Conservation (phyloP, 202 grass and related monocot genomes). For the Zoysia matrella region DNA sequence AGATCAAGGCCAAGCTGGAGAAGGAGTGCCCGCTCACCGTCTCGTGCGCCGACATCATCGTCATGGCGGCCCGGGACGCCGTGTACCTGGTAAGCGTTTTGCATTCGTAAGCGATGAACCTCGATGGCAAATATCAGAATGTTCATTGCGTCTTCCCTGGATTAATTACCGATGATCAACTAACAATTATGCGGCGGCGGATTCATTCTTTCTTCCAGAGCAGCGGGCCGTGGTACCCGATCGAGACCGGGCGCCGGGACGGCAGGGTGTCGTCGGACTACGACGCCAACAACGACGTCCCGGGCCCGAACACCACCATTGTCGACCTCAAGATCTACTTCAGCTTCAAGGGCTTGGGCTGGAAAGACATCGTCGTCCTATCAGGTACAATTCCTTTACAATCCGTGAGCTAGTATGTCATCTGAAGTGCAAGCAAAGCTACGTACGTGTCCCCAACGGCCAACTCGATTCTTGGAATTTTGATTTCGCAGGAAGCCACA, state of each 20-base stretch:
- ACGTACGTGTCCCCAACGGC: too few relatives aligned
- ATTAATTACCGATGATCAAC: too few relatives aligned
- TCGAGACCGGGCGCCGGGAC: conserved; percentile 67
- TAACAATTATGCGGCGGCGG: too few relatives aligned
- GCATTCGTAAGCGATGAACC: too few relatives aligned
- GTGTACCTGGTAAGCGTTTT: conserved; percentile 54
- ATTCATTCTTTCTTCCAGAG: conserved; percentile 42
- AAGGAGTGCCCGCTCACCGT: conserved; percentile 62
- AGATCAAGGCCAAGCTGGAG: conserved; percentile 71
- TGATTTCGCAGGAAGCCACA: conserved; percentile 50
- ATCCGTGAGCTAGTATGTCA: not conserved
- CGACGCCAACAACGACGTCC: conserved; percentile 53
- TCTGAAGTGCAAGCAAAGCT: not conserved
- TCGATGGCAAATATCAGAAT: too few relatives aligned
- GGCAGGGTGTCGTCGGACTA: conserved; percentile 3
- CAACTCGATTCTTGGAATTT: not conserved
- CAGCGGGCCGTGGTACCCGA: conserved; percentile 56
- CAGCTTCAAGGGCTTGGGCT: conserved; percentile 61
- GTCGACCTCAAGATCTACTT: conserved; percentile 67
- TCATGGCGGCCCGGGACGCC: conserved; percentile 72
- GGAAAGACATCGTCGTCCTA: conserved; percentile 71
- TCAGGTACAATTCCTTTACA: conserved; percentile 41
- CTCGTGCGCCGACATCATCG: conserved; percentile 78
- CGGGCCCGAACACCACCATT: conserved; percentile 57
- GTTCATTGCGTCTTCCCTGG: too few relatives aligned